Evolutionary conservation across 305 asterid species (phyloP), one percentile per base, ranked within the genome.

Genomic region (Salvia sclarea): DNA sequence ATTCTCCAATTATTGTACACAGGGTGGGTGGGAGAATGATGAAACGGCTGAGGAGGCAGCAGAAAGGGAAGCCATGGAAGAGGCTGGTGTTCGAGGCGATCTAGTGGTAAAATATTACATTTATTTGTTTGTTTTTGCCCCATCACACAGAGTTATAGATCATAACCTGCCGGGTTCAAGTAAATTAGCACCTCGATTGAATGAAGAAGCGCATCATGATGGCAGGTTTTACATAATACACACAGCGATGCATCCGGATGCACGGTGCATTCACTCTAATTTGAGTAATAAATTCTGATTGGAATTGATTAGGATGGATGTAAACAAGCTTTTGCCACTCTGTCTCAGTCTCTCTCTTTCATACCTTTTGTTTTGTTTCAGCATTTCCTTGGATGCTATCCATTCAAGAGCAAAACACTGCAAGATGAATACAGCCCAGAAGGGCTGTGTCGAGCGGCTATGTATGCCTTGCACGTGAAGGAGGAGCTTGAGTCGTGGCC

Each of bases 1-100:
- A 50, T 64, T 57, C 53, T 50, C 69, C 47, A 64, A 38, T 61
- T 41, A 40, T 61, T 74, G 76, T 60, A 40, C 28, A 35, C 70
- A 92, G 98, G 98, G 98, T 77, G 98, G 98, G 55, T 92, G 96
- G 98, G 98, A 92, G 84, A 89, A 86, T 58, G 98, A 92, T 66
- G 98, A 92, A 82, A 89, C 96, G n/a, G 91, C 84, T 48, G 88
- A 92, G 85, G 85, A 86, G 81, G 98, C 96, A 71, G 98, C 98
- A 48, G 78, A 69, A 21, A 87, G 95, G 71, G 98, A 92, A 85
- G 96, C 96, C 50, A 70, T 92, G 69, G 98, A 92, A 81, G 98
- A 92, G 81, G 98, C 98, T 70, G 98, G 98, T 69, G 98, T 92
- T 72, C 94, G 91, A 70, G 98, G 98, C 65, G 91, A 87, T 48